These are phyloP conservation scores for Coemansia sp. DNA, from an alignment of 192 early-diverging fungal species.

Conservation along the genomic window DNA sequence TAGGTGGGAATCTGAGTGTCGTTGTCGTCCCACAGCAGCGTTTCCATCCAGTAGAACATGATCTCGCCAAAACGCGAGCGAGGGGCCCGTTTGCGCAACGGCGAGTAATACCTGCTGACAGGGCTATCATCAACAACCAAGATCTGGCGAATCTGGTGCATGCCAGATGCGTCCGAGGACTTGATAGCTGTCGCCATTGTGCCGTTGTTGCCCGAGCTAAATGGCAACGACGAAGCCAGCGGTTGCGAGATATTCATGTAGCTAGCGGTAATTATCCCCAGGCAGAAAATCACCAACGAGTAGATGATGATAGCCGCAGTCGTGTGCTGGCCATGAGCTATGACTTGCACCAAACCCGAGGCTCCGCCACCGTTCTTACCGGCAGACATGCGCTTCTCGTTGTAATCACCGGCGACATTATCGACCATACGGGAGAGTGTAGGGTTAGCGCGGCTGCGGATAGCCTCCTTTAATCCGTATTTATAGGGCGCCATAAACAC, in stretches of 20 bases:
- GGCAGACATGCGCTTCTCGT: constrained; percentile 2
- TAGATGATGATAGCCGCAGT: constrained; percentile 51
- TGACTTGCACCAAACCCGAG: constrained; percentile 23
- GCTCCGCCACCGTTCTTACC: constrained; percentile 5
- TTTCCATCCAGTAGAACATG: constrained; percentile 62
- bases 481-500: constrained; percentile 44
- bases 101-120: constrained; percentile 41
- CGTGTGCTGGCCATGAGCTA: constrained; percentile 49
- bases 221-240: constrained; percentile 29
- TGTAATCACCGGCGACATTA: constrained; percentile 48
- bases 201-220: constrained; percentile 27
- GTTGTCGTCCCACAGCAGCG: constrained; percentile 57
- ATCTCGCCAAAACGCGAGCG: constrained; percentile 55
- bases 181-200: constrained; percentile 25
- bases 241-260: constrained; percentile 53
- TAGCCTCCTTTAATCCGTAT: constrained; percentile 46
- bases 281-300: constrained; percentile 53
- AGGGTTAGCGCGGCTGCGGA: constrained; percentile 45
- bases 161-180: constrained; percentile 25
- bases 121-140: constrained; percentile 56
- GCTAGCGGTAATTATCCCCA: constrained; percentile 55
- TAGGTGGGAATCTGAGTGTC: constrained; percentile 52
- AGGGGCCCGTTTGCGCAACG: constrained; percentile 44
- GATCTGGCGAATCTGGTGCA: constrained; percentile 50
- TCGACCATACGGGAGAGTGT: constrained; percentile 53